Evolutionary conservation across 2,329 filamentous ascomycete genomes (phyloP).

Genomic region (Monilinia polystroma): DNA sequence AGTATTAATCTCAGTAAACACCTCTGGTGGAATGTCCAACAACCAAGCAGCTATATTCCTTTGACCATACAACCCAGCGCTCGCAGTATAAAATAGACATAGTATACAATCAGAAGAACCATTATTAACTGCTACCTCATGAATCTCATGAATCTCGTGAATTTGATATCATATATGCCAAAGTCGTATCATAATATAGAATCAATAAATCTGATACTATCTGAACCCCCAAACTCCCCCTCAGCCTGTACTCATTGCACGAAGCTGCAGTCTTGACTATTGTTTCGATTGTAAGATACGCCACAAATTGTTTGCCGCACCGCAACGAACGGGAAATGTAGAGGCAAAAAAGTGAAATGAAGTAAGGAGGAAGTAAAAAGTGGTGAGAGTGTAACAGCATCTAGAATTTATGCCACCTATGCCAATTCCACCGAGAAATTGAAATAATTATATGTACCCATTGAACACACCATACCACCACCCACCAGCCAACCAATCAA

Average conservation of each 20-base stretch:
- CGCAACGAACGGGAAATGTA: background rate
- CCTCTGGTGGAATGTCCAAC: too few relatives aligned
- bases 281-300: background rate
- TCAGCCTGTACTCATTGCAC: background rate
- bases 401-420: constrained; percentile 6
- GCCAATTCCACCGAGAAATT: constrained; percentile 1
- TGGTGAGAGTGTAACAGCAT: background rate
- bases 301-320: background rate
- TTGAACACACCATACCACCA: background rate
- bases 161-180: background rate
- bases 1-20: too few relatives aligned
- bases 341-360: background rate
- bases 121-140: too few relatives aligned
- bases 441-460: constrained; percentile 1
- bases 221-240: background rate
- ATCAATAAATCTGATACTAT: background rate
- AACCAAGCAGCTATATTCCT: too few relatives aligned
- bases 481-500: background rate
- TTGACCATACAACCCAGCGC: too few relatives aligned
- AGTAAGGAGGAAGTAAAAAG: background rate
- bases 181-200: background rate
- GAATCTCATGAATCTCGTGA: background rate
- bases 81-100: too few relatives aligned
- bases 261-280: background rate
- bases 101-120: background rate